Base-by-base conservation (phyloP, 768 basidiomycete genomes). In the Xerocomellus chrysenteron region DNA sequence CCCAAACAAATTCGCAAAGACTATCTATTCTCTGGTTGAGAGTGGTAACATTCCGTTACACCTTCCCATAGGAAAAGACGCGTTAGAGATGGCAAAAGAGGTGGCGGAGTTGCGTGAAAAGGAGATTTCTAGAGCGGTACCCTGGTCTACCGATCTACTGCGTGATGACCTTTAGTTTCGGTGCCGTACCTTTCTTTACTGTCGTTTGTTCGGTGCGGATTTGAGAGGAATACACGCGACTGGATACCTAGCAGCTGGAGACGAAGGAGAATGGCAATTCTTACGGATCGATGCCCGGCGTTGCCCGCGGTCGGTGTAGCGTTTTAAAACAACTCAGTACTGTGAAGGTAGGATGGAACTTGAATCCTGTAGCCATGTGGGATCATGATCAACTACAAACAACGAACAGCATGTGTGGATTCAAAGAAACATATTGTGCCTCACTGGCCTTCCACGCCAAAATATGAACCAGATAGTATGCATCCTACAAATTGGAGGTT, bases 401-500 rank as follows among this genome's bases (percentile, higher is more conserved):
- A 21, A 21, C 21, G 21, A 21, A 21, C 21, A 21, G 21, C 21
- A 21, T 21, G 21, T 21, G n/a, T n/a, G n/a, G n/a, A n/a, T n/a
- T n/a, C n/a, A n/a, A n/a, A n/a, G n/a, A n/a, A n/a, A n/a, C n/a
- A n/a, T n/a, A n/a, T n/a, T n/a, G n/a, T n/a, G n/a, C n/a, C n/a
- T 11, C 36, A 6, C 13, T 30, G 8, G n/a, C 24, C 2, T 28
- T 43, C 8, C 7, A 19, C 24, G 24, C 21, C 21, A 41, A 30
- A n/a, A n/a, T 33, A 12, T 11, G 47, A 14, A 30, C 10, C 17
- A 68, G 61, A 55, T 21, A 21, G 21, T 68, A 39, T 60, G 61
- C 44, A 62, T 63, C 35, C 37, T 67, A 24, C 52, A 65, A 52
- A n/a, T 57, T 2, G 64, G 66, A 30, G 47, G 43, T 41, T 67